Percentiles rank a stretch among this genome's conserved stretches.
Conservation (phyloP, 1,284 basidiomycete genomes). For the Lignosus rhinocerotis region DNA sequence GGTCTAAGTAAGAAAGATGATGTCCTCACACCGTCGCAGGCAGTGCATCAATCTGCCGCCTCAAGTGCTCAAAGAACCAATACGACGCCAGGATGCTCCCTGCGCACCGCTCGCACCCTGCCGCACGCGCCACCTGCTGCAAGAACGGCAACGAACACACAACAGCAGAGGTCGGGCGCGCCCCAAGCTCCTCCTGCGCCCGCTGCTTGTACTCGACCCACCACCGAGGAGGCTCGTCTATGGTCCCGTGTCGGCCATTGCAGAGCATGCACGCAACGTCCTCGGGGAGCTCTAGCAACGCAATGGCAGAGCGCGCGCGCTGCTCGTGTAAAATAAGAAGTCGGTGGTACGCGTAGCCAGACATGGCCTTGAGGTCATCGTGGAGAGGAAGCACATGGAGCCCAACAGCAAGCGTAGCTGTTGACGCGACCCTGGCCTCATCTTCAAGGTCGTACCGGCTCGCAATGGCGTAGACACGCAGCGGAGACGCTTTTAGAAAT, state of each 20-base stretch:
- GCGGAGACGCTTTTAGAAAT: slow-evolving; percentile 50
- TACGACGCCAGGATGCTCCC: slow-evolving; percentile 63
- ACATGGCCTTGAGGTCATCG: slow-evolving; percentile 66
- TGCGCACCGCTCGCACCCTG: slow-evolving; percentile 58
- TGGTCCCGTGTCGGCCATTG: slow-evolving; percentile 50
- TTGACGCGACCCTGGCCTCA: slow-evolving; percentile 41
- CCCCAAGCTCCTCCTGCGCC: slow-evolving; percentile 56
- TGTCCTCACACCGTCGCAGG: slow-evolving; percentile 50
- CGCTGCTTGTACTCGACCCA: slow-evolving; percentile 59
- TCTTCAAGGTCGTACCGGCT: slow-evolving; percentile 62
- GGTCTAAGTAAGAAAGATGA: neutral
- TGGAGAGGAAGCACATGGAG: slow-evolving; percentile 54
- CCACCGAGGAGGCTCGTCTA: slow-evolving; percentile 61
- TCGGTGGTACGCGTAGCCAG: slow-evolving; percentile 64
- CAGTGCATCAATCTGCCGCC: slow-evolving; percentile 58
- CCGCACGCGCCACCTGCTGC: slow-evolving; percentile 46
- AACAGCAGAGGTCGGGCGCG: slow-evolving; percentile 56
- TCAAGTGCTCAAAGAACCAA: slow-evolving; percentile 53
- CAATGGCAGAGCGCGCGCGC: slow-evolving; percentile 49
- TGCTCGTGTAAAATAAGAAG: slow-evolving; percentile 60
- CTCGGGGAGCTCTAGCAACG: slow-evolving; percentile 45
- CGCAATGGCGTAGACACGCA: slow-evolving; percentile 70
- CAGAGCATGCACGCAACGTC: slow-evolving; percentile 68
- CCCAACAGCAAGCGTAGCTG: slow-evolving; percentile 53
- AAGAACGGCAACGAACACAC: slow-evolving; percentile 65